Evolutionary conservation across 1,139 yeast genomes (phyloP).

Genomic region (Arxiozyma slooffiae): DNA sequence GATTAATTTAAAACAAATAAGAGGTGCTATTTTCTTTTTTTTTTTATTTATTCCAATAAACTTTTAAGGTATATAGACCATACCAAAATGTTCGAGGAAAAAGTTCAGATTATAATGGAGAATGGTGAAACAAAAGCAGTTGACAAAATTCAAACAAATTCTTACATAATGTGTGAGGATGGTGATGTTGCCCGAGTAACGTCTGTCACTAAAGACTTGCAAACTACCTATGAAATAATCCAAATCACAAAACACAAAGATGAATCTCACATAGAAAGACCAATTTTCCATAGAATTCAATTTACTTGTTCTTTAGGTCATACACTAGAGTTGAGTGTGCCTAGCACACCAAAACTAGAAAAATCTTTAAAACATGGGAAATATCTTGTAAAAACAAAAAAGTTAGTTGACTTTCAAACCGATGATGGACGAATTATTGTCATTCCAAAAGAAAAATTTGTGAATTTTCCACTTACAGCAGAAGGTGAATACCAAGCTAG

Average conservation of each 20-base stretch:
- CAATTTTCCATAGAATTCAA: conserved; percentile 21
- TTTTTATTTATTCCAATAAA: too few relatives aligned
- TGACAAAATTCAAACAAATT: conserved; percentile 32
- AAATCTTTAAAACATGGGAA: conserved; percentile 14
- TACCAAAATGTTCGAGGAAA: conserved; percentile 21
- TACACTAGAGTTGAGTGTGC: conserved; percentile 28
- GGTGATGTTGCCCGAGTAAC: conserved; percentile 34
- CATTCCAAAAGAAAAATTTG: conserved; percentile 21
- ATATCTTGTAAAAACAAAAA: conserved; percentile 16
- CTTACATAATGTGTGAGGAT: conserved; percentile 36
- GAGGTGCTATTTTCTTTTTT: too few relatives aligned
- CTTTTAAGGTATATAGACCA: too few relatives aligned
- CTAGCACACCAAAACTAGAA: conserved; percentile 17
- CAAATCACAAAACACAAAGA: conserved; percentile 26
- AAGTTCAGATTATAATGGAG: conserved; percentile 36
- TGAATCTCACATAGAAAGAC: conserved; percentile 13
- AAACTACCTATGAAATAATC: conserved; percentile 33
- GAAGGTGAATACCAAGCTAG: conserved; percentile 16
- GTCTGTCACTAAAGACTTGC: conserved; percentile 34
- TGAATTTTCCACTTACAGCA: conserved; percentile 17
- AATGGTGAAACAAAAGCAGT: conserved; percentile 32
- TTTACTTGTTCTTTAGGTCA: conserved; percentile 33
- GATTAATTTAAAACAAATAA: not conserved
- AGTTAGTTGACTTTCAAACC: conserved; percentile 14
- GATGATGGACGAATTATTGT: conserved; percentile 16